Evolutionary conservation across 352 stramenopile genomes (phyloP).

Genomic region (Globisporangium takayamanum): DNA sequence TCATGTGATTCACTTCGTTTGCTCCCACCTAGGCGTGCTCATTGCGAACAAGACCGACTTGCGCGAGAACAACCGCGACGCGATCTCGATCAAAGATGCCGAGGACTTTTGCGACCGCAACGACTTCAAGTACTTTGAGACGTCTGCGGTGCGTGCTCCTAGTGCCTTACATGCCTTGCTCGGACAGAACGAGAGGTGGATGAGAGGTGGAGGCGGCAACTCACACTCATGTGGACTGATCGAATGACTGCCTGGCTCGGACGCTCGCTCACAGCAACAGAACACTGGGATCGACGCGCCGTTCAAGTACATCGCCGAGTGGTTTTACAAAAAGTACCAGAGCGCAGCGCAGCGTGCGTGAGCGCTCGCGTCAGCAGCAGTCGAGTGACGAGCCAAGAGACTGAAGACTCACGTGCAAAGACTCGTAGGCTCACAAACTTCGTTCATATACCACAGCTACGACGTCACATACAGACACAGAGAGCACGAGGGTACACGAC

Average conservation of each 20-base stretch:
- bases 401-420: background rate
- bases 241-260: background rate
- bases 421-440: too few relatives aligned
- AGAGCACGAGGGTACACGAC: background rate
- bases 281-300: slow-evolving; percentile 67
- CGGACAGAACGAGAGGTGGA: background rate
- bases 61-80: slow-evolving; percentile 70
- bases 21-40: slow-evolving; percentile 35
- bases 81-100: slow-evolving; percentile 61
- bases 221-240: background rate
- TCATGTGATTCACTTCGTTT: background rate
- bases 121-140: slow-evolving; percentile 81
- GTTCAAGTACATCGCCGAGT: slow-evolving; percentile 75
- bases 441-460: background rate
- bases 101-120: slow-evolving; percentile 66
- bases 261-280: slow-evolving; percentile 38
- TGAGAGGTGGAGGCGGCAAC: background rate
- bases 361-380: background rate
- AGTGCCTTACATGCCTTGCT: too few relatives aligned
- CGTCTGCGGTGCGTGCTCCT: slow-evolving; percentile 40
- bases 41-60: slow-evolving; percentile 78
- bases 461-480: background rate
- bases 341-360: slow-evolving; percentile 46
- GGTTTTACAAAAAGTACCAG: slow-evolving; percentile 85
- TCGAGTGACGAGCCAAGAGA: background rate